These are phyloP conservation scores for Coniochaeta hoffmannii DNA, from an alignment of 2,329 filamentous ascomycete genomes.

Conservation along the genomic window DNA sequence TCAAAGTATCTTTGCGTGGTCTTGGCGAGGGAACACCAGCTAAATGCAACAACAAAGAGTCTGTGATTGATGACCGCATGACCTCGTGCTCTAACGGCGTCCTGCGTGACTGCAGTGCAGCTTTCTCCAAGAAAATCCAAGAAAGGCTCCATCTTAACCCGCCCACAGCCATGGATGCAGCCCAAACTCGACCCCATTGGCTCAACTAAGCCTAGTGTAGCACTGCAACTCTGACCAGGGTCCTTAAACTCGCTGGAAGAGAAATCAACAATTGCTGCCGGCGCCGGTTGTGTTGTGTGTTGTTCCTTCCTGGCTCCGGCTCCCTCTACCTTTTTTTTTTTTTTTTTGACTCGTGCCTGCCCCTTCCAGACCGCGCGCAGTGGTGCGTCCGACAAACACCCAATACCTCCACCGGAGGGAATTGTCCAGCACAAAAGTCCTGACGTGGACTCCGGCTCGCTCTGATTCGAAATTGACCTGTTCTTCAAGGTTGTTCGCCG, in stretches of 20 bases:
- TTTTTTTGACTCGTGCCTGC: neutral
- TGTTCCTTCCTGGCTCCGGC: neutral
- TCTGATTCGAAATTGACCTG: neutral
- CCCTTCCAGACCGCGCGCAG: neutral
- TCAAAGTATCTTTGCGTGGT: neutral
- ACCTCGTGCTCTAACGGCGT: neutral
- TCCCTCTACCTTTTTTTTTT: neutral
- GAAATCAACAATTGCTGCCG: neutral
- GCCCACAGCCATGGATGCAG: neutral
- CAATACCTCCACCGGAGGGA: neutral
- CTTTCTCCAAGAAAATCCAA: neutral
- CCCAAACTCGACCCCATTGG: neutral
- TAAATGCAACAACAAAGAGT: neutral
- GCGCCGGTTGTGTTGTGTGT: neutral
- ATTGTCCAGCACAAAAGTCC: neutral
- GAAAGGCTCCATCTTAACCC: neutral
- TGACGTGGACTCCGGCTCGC: neutral
- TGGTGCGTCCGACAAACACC: neutral
- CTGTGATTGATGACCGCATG: neutral
- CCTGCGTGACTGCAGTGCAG: too few species aligned
- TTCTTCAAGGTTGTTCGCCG: neutral
- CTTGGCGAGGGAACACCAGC: neutral
- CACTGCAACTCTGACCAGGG: neutral
- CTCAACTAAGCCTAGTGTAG: neutral
- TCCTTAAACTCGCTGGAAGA: neutral